Conservation (phyloP, 2,329 filamentous ascomycete genomes). For the Aspergillus fijiensis region DNA sequence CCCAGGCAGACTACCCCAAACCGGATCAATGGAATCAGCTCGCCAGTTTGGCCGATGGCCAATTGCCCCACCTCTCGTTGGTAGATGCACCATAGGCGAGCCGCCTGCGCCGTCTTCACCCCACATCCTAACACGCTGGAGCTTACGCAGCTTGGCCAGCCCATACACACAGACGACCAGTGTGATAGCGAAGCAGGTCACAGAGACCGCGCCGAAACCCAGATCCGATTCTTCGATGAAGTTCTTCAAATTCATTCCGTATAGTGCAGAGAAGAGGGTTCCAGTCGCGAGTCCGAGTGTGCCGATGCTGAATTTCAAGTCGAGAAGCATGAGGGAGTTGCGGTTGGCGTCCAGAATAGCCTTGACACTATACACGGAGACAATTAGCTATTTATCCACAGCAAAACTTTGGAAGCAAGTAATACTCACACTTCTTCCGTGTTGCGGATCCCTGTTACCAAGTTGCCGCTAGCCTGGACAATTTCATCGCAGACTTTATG, state of each 20-base stretch:
- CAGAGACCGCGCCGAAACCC: constrained; percentile 77
- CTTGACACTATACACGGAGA: constrained; percentile 64
- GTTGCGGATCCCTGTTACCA: constrained; percentile 93
- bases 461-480: constrained; percentile 87
- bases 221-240: constrained; percentile 93
- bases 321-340: constrained; percentile 95
- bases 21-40: constrained; percentile 44
- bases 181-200: constrained; percentile 68
- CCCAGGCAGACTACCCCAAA: constrained; percentile 41
- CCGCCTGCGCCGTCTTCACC: constrained; percentile 52
- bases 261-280: constrained; percentile 95
- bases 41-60: constrained; percentile 42
- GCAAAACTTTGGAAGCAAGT: background rate
- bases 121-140: constrained; percentile 88
- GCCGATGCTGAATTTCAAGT: constrained; percentile 93
- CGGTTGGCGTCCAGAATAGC: constrained; percentile 97
- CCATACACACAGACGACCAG: constrained; percentile 80
- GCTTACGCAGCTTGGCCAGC: constrained; percentile 75
- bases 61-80: constrained; percentile 24
- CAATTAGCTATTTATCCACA: constrained; percentile 16
- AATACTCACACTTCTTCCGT: constrained; percentile 89
- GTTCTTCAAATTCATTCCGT: constrained; percentile 99
- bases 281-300: constrained; percentile 93
- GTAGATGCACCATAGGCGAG: constrained; percentile 28
- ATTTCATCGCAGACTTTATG: constrained; percentile 98